phyloP scores from a whole-genome alignment of 1,284 basidiomycete genomes.

The Bjerkandera adusta region DNA sequence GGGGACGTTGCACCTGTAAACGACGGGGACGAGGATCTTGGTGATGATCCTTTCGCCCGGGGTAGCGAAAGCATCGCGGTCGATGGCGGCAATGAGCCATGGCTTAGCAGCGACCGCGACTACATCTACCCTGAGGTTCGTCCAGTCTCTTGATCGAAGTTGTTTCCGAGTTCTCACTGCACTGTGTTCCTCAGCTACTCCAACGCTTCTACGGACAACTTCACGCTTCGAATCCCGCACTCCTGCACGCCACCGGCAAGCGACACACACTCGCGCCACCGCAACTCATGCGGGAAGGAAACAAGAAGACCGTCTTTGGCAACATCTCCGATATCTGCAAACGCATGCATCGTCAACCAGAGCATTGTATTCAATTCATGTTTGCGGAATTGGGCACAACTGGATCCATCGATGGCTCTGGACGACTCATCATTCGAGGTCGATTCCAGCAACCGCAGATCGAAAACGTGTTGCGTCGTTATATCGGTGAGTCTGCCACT shows the following conservation, averaged over 20 bases:
- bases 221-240: conserved; percentile 92
- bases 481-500: conserved; percentile 73
- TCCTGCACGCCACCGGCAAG: conserved; percentile 84
- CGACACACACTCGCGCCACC: conserved; percentile 99
- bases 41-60: conserved; percentile 81
- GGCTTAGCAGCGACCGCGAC: conserved; percentile 92
- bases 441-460: conserved; percentile 99
- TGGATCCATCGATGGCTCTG: conserved; percentile 91
- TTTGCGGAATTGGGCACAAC: conserved; percentile 99
- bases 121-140: conserved; percentile 91
- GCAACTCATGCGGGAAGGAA: conserved; percentile 89
- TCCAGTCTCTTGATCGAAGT: background rate
- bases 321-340: conserved; percentile 98
- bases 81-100: conserved; percentile 74
- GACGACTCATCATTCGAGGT: conserved; percentile 95
- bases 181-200: too few species aligned
- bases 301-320: conserved; percentile 96
- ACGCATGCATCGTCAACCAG: conserved; percentile 98
- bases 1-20: conserved; percentile 62
- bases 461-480: conserved; percentile 94
- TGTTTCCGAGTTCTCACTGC: conserved; percentile 3
- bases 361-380: conserved; percentile 97
- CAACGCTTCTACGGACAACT: conserved; percentile 90
- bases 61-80: conserved; percentile 54
- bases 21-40: conserved; percentile 77